Evolutionary conservation across 1,139 yeast species (phyloP).

Genomic region (Hansenula lynferdii): DNA sequence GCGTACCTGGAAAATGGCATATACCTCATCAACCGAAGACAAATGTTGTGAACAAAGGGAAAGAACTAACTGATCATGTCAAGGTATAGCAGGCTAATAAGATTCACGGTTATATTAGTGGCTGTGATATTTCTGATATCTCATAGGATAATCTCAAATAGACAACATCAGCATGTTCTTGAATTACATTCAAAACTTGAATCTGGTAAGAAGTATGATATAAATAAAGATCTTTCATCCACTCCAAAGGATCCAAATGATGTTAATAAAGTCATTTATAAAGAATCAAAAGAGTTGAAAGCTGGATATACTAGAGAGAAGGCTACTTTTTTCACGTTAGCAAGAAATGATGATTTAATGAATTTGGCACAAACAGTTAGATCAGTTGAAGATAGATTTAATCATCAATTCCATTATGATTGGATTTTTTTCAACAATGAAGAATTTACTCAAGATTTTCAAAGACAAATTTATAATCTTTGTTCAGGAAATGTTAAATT

Average conservation of each 20-base stretch:
- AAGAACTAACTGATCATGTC: neutral
- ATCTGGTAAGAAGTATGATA: constrained; percentile 11
- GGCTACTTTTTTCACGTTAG: constrained; percentile 64
- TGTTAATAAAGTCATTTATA: constrained; percentile 5
- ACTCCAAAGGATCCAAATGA: neutral
- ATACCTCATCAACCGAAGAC: too few species aligned
- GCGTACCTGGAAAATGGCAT: too few species aligned
- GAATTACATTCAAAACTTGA: constrained; percentile 13
- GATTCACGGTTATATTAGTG: constrained; percentile 14
- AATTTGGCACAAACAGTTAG: constrained; percentile 46
- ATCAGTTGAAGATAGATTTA: constrained; percentile 67
- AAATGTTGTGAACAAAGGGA: neutral
- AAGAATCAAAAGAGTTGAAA: neutral
- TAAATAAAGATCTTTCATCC: constrained; percentile 9
- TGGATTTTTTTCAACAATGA: constrained; percentile 79
- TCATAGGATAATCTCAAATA: constrained; percentile 16
- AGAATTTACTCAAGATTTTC: constrained; percentile 54
- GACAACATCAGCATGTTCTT: constrained; percentile 12
- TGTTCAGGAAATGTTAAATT: constrained; percentile 60
- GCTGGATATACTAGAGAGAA: constrained; percentile 29
- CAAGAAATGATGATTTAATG: constrained; percentile 50
- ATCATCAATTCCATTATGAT: constrained; percentile 61
- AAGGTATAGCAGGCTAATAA: constrained; percentile 7
- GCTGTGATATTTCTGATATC: constrained; percentile 13
- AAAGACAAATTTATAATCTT: constrained; percentile 38